Evolutionary conservation across 1,284 basidiomycete genomes (phyloP).

Genomic region (Tilletia walkeri): DNA sequence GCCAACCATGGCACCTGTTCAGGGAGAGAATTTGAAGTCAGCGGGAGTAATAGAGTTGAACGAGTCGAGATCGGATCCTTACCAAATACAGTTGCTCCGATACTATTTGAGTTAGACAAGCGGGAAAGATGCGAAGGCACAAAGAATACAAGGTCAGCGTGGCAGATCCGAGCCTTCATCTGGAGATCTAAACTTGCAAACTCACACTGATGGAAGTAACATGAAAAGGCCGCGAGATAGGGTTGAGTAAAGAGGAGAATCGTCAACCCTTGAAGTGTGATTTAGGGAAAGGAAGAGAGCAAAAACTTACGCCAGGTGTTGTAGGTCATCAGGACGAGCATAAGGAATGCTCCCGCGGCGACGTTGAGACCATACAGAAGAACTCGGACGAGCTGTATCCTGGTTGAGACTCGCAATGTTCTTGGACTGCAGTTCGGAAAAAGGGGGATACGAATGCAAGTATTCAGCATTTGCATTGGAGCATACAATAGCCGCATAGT

Average conservation of each 20-base stretch:
- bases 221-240: neutral
- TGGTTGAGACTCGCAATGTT: constrained; percentile 12
- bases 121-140: neutral
- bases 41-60: neutral
- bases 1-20: constrained; percentile 16
- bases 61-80: neutral
- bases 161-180: too few species aligned
- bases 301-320: constrained; percentile 17
- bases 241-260: too few species aligned
- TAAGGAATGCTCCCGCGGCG: constrained; percentile 22
- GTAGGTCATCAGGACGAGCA: constrained; percentile 25
- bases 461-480: too few species aligned
- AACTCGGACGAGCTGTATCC: constrained; percentile 11
- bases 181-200: too few species aligned
- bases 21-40: neutral
- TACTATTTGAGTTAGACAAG: neutral
- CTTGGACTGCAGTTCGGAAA: neutral
- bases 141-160: neutral
- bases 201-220: neutral
- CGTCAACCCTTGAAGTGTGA: too few species aligned
- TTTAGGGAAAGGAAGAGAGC: too few species aligned
- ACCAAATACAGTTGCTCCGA: constrained; percentile 1
- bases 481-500: too few species aligned
- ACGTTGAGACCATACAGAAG: constrained; percentile 17
- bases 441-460: too few species aligned